Evolutionary conservation across 805 yeast genomes (phyloP), one percentile per base, ranked within the genome.

Genomic region (Lipomyces kockii): DNA sequence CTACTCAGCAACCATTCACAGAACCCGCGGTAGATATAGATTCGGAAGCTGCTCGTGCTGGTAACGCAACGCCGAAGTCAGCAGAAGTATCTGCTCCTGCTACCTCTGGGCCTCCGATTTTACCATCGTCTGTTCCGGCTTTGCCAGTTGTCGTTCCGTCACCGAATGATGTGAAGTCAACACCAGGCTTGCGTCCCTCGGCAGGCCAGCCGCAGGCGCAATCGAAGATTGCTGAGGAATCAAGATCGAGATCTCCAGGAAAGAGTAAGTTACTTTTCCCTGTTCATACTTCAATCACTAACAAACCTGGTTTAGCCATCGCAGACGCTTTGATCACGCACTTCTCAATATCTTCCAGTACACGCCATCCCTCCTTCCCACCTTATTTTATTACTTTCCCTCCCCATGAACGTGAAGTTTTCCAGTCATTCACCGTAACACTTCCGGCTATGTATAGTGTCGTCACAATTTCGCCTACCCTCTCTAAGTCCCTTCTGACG

Each of bases 391-490:
- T 69, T 35, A 61, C 39, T 7, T 67, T 69, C 55, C 72, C 72
- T 20, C 72, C 72, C 9, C 64, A 69, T 64, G 58, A 57, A 29
- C 58, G 51, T 43, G 72, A 69, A 52, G 58, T 62, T 6, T 67
- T 69, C 34, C 72, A 69, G 57, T 69, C 72, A 9, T 69, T 54
- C 62, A 67, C 72, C 11, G 54, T 69, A 54, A 60, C 64, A 7
- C 70, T 69, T 32, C 72, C 72, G 5, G 65, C 72, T 12, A 61
- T 62, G 25, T 66, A 67, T 58, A 62, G 61, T 34, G 25, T 64
- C 20, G 64, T 69, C 52, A 69, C 72, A 29, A 69, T 69, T 27
- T 69, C 72, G 35, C 72, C 72, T 11, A 69, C 72, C 7, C 64
- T 69, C 14, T 66, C 72, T 17, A 51, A 29, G 32, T 66, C 72